A percentile compares a stretch with the other conserved stretches of the same genome.
phyloP scores from a whole-genome alignment of 129 eudicot species.

The Sambucus nigra region DNA sequence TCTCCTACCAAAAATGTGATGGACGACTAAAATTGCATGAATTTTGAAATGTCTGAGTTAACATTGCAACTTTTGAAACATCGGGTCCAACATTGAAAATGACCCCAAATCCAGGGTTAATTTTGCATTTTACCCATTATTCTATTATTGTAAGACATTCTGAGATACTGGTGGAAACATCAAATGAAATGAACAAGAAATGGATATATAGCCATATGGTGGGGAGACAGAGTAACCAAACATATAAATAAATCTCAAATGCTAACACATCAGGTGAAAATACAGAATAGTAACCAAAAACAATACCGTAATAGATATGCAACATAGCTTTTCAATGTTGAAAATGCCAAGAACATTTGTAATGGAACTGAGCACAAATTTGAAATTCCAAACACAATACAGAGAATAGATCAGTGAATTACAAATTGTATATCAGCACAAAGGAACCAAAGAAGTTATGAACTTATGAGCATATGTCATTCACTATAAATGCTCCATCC shows the following conservation, averaged over 20 bases:
- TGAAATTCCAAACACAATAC: neutral
- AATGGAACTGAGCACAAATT: neutral
- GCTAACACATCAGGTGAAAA: neutral
- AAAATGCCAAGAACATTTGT: neutral
- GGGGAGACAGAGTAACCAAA: neutral
- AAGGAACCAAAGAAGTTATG: neutral
- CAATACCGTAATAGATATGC: neutral
- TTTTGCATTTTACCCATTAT: too few species aligned
- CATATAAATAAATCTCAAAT: neutral
- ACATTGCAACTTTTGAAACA: too few species aligned
- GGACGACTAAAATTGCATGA: too few species aligned
- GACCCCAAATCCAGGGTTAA: too few species aligned
- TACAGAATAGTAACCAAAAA: neutral
- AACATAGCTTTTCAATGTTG: neutral
- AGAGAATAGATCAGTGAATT: too few species aligned
- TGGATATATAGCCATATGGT: neutral
- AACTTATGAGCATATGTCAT: neutral
- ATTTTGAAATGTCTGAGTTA: too few species aligned
- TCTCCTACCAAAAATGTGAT: too few species aligned
- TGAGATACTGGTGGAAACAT: too few species aligned
- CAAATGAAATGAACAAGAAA: neutral
- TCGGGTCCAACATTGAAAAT: too few species aligned
- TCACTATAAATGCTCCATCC: neutral
- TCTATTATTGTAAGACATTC: too few species aligned
- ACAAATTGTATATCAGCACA: neutral